Evolutionary conservation across 2,329 filamentous ascomycete genomes (phyloP).

Genomic region (Blumeria hordei): DNA sequence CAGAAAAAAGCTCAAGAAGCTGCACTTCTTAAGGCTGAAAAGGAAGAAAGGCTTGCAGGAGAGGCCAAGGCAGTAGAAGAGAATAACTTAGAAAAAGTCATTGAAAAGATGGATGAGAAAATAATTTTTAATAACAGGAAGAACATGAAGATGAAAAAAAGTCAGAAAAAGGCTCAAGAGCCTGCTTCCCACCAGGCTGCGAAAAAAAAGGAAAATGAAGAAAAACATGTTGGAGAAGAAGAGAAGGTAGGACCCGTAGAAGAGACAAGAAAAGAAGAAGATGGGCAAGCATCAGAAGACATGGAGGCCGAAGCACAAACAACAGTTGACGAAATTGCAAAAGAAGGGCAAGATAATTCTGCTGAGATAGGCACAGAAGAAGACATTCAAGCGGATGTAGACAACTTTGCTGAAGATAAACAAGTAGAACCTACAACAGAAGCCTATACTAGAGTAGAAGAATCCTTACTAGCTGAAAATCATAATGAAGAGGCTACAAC

Average conservation of each 20-base stretch:
- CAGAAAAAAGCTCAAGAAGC: no score
- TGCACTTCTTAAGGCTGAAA: not conserved
- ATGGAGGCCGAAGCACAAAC: not conserved
- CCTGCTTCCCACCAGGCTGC: slow-evolving; percentile 23
- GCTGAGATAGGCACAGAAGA: not conserved
- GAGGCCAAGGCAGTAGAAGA: not conserved
- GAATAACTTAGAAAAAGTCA: not conserved
- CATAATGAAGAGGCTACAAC: not conserved
- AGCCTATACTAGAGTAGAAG: not conserved
- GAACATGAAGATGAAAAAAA: not conserved
- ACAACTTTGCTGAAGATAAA: not conserved
- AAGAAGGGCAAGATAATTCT: not conserved
- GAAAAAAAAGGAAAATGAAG: slow-evolving; percentile 14
- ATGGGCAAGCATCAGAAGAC: slow-evolving; percentile 5
- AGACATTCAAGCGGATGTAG: not conserved
- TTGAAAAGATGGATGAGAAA: slow-evolving; percentile 9
- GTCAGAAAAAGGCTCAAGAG: slow-evolving; percentile 12
- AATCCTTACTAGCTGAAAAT: not conserved
- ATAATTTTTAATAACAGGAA: not conserved
- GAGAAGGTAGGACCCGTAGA: slow-evolving; percentile 13
- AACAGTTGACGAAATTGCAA: not conserved
- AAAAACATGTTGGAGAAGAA: slow-evolving; percentile 9
- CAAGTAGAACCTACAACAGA: no score
- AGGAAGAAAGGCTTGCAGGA: not conserved
- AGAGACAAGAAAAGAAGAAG: slow-evolving; percentile 11